phyloP scores from a whole-genome alignment of 1,139 yeast species.

The Blastobotrys niveus region DNA sequence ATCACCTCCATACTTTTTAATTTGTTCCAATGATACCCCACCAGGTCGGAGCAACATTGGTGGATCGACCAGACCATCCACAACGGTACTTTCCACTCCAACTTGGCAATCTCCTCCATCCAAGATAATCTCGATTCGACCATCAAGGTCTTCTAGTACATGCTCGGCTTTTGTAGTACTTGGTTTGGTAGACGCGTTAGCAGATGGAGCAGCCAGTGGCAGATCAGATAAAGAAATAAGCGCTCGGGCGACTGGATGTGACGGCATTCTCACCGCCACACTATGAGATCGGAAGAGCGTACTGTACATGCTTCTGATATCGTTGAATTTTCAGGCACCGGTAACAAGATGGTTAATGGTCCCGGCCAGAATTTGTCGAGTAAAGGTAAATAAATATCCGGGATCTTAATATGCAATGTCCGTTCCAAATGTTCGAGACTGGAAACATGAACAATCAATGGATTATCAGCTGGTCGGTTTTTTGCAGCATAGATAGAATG shows the following conservation, averaged over 20 bases:
- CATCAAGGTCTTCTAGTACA: slow-evolving; percentile 71
- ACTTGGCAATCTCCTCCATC: slow-evolving; percentile 92
- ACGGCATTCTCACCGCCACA: slow-evolving; percentile 86
- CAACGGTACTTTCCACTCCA: slow-evolving; percentile 90
- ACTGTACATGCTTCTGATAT: slow-evolving; percentile 77
- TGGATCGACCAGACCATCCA: slow-evolving; percentile 79
- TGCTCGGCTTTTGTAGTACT: slow-evolving; percentile 87
- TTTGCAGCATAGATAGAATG: slow-evolving; percentile 75
- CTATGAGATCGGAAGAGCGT: slow-evolving; percentile 79
- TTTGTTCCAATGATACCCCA: slow-evolving; percentile 77
- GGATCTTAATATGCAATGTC: slow-evolving; percentile 39
- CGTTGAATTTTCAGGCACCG: slow-evolving; percentile 46
- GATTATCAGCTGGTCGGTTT: slow-evolving; percentile 92
- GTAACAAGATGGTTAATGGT: slow-evolving; percentile 80
- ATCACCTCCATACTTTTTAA: slow-evolving; percentile 56
- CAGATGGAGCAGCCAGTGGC: slow-evolving; percentile 96
- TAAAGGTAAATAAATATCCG: slow-evolving; percentile 57
- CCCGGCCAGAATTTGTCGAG: slow-evolving; percentile 88
- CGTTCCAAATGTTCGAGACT: slow-evolving; percentile 66
- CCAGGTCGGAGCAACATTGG: slow-evolving; percentile 93
- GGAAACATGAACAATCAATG: slow-evolving; percentile 83
- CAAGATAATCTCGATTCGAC: slow-evolving; percentile 73
- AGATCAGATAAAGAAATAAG: slow-evolving; percentile 78
- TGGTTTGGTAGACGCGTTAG: slow-evolving; percentile 92
- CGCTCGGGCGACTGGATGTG: slow-evolving; percentile 85